Percentiles rank a stretch among this genome's conserved stretches.
Evolutionary conservation across 1,284 basidiomycete species (phyloP).

Genomic region (Phellinidium pouzarii): DNA sequence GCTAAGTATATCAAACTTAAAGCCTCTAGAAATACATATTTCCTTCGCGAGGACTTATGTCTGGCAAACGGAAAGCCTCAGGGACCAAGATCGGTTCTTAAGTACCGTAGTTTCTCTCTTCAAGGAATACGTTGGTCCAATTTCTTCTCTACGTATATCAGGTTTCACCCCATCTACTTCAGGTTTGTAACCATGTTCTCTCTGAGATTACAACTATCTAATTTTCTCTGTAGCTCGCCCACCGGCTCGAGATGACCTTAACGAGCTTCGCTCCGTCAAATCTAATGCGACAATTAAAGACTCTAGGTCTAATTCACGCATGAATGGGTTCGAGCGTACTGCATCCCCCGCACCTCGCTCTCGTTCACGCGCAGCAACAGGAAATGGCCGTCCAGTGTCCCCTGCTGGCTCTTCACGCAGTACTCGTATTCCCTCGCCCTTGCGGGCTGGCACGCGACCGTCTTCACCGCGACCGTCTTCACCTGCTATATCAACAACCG

Average conservation of each 20-base stretch:
- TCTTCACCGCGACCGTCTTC: conserved; percentile 16
- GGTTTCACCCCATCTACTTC: conserved; percentile 5
- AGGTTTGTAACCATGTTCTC: conserved; percentile 3
- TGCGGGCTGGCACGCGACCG: conserved; percentile 7
- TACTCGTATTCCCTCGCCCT: conserved; percentile 8
- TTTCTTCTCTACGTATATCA: conserved; percentile 4
- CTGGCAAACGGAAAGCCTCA: conserved; percentile 16
- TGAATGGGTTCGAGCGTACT: conserved; percentile 5
- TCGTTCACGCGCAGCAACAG: conserved; percentile 7
- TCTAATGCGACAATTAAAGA: conserved; percentile 14
- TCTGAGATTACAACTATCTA: not conserved
- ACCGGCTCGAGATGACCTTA: not conserved
- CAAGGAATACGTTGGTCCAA: conserved; percentile 8
- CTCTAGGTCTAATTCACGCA: conserved; percentile 3
- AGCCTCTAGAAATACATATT: conserved; percentile 15
- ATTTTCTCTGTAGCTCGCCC: conserved; percentile 5
- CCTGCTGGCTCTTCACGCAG: conserved; percentile 10
- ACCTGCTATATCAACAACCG: conserved; percentile 10
- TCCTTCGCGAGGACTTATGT: conserved; percentile 16
- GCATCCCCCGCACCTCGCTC: conserved; percentile 8
- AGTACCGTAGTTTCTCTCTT: conserved; percentile 5
- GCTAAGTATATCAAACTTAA: not conserved
- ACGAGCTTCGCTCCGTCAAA: conserved; percentile 11
- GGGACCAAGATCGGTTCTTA: conserved; percentile 15
- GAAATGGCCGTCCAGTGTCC: conserved; percentile 10